Base-by-base conservation (phyloP, 306 rosid species). In the Boehmeria nivea region DNA sequence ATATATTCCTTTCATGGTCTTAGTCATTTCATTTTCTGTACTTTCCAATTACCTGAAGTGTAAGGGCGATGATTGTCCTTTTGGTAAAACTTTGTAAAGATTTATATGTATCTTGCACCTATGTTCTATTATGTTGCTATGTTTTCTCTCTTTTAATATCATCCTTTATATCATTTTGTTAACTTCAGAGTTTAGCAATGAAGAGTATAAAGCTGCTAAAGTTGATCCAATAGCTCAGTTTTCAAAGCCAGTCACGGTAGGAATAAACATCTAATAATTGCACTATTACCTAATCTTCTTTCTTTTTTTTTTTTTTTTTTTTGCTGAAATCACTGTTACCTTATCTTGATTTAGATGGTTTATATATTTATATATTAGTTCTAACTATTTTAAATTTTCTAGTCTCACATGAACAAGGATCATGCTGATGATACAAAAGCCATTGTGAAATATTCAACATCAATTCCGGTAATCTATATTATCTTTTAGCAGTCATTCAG, bases 361-460 rank as follows among this genome's bases (percentile, higher is more conserved):
- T 43, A 65, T 73, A 39, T 45, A 38, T 66, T 61, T 44, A 50
- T 59, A 42, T 22, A 13, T 7, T 3, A 14, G 34, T 19, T 31
- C 50, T 53, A 15, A 43, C 19, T 54, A 64, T 59, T 22, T 19
- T 53, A 55, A 56, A 16, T 66, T 52, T 72, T 63, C 69, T 64
- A 91, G 98, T 82, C 96, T 65, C 98, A 91, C 71, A 87, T 91
- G 98, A 91, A 91, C 78, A 81, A 72, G 76, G 98, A 91, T 76
- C 98, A 91, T 63, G 77, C 78, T 64, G 96, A 84, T 48, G 98
- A 91, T 77, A 91, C 95, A 58, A 91, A 80, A 69, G 81, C 51
- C 66, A 91, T 91, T 39, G 98, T 91, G 68, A 82, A 78, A 74
- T 87, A 87, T 46, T 84, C 96, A 71, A 80, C 89, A 16, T 80